Evolutionary conservation across 2,329 filamentous ascomycete species (phyloP), one percentile per base, ranked within the genome.

Genomic region (Aschersonia sp.): DNA sequence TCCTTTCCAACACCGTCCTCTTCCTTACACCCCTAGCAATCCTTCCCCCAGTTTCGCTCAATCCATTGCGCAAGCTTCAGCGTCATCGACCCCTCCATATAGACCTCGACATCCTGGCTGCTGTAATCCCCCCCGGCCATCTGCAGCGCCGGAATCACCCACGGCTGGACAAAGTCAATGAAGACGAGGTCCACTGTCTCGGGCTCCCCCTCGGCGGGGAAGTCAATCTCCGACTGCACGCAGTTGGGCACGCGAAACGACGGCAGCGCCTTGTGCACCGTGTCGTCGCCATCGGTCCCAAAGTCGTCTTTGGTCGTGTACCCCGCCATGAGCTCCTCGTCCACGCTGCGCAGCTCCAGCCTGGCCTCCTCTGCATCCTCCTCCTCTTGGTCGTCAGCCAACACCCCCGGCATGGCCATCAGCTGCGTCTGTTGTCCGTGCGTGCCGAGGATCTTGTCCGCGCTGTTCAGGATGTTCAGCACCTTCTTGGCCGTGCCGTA

Each of bases 261-360:
- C 32, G 74, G 71, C 53, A 97, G 80, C 1, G 76, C 71, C 12
- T 77, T 70, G 62, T 96, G 92, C 2, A 94, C 63, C 0, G 91
- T 94, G 60, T 98, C 92, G 60, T 98, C 92, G 42, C 92, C 92
- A 54, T 94, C 86, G 4, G 67, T 66, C 45, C 89, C 88, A 4
- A 80, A 76, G 57, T 94, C 91, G 59, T 98, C 92, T 48, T 74
- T 73, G 9, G 92, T 98, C 0, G 86, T 96, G 67, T 97, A 97
- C 1, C 92, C 92, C 1, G 69, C 59, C 9, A 74, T 71, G 1
- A 84, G 67, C 42, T 53, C 30, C 55, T 49, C 35, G 10, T 51
- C 42, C 3, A 53, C 50, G 30, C 52, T 53, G 9, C 61, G 58
- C 2, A 67, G 59, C 50, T 65, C 67, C 5, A 63, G 56, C 28